These are phyloP conservation scores for Aspergillus neoniger DNA, from an alignment of 2,329 filamentous ascomycete genomes.

Conservation along the genomic window DNA sequence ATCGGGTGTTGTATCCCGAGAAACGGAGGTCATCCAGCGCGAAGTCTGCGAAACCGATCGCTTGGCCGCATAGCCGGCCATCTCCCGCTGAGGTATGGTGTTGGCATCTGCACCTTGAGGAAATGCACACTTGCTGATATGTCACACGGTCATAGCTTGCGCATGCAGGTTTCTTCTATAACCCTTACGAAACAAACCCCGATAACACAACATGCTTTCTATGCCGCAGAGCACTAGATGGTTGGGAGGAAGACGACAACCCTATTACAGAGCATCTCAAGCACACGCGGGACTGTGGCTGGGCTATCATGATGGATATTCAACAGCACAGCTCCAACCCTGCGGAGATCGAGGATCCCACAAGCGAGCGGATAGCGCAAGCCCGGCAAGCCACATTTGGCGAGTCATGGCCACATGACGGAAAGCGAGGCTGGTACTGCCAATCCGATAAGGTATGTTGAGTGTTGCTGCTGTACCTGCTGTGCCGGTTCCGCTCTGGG, in stretches of 20 bases:
- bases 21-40: conserved; percentile 71
- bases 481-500: background rate
- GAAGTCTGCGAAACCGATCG: conserved; percentile 56
- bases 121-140: background rate
- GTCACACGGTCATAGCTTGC: conserved; percentile 64
- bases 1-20: conserved; percentile 59
- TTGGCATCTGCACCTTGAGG: conserved; percentile 14
- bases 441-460: conserved; percentile 76
- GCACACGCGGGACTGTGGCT: conserved; percentile 80
- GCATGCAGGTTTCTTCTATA: conserved; percentile 86
- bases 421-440: conserved; percentile 84
- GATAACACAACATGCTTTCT: conserved; percentile 92
- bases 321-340: conserved; percentile 44
- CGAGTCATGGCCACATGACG: conserved; percentile 85
- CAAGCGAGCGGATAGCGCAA: conserved; percentile 67
- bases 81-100: conserved; percentile 62
- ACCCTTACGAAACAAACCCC: conserved; percentile 70
- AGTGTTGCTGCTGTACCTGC: background rate
- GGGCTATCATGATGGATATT: conserved; percentile 75
- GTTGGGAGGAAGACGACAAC: conserved; percentile 86
- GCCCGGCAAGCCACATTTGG: conserved; percentile 82
- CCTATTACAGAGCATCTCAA: conserved; percentile 82
- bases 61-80: conserved; percentile 78
- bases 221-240: conserved; percentile 80
- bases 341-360: conserved; percentile 69